Evolutionary conservation across 495 filamentous ascomycete species (phyloP).

Genomic region (Hypoxylon subgilvum): DNA sequence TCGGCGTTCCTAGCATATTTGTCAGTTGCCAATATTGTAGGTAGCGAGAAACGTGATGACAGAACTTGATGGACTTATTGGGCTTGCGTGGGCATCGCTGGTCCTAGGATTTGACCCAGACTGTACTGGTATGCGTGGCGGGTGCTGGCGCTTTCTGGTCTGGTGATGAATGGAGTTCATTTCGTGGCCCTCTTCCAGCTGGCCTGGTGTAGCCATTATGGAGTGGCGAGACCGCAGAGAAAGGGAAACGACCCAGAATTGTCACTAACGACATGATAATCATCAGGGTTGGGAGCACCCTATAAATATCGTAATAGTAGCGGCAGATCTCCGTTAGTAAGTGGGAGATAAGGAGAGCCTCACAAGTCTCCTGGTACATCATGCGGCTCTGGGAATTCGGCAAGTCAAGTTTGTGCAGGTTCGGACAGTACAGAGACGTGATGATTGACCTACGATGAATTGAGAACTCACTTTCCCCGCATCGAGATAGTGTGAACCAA

Average conservation of each 20-base stretch:
- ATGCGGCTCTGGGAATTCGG: constrained; percentile 12
- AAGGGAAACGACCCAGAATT: not conserved
- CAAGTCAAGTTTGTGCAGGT: not conserved
- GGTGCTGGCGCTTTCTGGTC: not conserved
- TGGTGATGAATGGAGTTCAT: not conserved
- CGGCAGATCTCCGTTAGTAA: not conserved
- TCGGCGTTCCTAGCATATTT: not conserved
- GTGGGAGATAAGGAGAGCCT: not conserved
- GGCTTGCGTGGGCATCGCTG: not conserved
- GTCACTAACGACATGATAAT: not conserved
- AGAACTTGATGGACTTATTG: not conserved
- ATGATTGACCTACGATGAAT: too few species aligned
- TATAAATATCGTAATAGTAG: not conserved
- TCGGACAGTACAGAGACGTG: not conserved
- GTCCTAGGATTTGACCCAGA: not conserved
- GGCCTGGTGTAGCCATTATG: constrained; percentile 14
- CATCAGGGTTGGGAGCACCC: not conserved
- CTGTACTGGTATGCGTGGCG: not conserved
- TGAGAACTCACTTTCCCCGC: too few species aligned
- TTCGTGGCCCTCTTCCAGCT: constrained; percentile 10
- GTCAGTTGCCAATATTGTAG: not conserved
- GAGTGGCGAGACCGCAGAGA: not conserved
- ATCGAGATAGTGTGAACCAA: too few species aligned
- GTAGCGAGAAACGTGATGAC: too few species aligned
- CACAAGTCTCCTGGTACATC: not conserved